These are phyloP conservation scores for Metschnikowia continentalis DNA, from an alignment of 805 yeast species.

Conservation along the genomic window DNA sequence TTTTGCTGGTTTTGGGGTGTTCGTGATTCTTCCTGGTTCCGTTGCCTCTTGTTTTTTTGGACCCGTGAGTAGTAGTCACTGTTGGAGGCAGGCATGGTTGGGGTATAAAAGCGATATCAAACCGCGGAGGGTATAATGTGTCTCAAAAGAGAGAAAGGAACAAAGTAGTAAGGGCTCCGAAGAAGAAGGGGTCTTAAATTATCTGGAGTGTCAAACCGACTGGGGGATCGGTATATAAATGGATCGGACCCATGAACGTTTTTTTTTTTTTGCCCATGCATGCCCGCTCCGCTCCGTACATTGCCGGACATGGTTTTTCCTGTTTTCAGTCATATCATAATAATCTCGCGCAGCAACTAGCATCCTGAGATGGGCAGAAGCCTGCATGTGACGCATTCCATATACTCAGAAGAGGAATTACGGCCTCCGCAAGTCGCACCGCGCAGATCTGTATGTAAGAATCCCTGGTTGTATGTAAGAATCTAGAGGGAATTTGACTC, in stretches of 20 bases:
- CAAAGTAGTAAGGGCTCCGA: not conserved
- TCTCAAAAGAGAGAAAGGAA: not conserved
- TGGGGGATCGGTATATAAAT: not conserved
- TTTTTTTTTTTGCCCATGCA: not conserved
- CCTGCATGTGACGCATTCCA: not conserved
- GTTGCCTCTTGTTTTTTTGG: constrained; percentile 1
- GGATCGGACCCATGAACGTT: not conserved
- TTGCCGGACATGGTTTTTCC: not conserved
- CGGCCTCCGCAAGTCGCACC: not conserved
- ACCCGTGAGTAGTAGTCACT: constrained; percentile 9
- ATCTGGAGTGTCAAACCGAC: no score
- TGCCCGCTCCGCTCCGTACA: not conserved
- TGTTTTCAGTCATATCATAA: constrained; percentile 1
- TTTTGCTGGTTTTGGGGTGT: constrained; percentile 2
- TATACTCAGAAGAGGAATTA: not conserved
- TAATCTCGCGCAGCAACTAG: constrained; percentile 1
- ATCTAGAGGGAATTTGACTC: not conserved
- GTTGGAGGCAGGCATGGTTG: constrained; percentile 7
- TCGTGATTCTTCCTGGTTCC: not conserved
- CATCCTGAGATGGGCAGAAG: not conserved
- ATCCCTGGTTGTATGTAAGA: not conserved
- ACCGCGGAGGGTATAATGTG: not conserved
- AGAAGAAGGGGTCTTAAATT: no score
- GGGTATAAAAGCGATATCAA: not conserved
- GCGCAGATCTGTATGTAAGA: not conserved